These are phyloP conservation scores for Pseudogymnoascus sp. DNA, from an alignment of 2,329 filamentous ascomycete species.

Conservation along the genomic window DNA sequence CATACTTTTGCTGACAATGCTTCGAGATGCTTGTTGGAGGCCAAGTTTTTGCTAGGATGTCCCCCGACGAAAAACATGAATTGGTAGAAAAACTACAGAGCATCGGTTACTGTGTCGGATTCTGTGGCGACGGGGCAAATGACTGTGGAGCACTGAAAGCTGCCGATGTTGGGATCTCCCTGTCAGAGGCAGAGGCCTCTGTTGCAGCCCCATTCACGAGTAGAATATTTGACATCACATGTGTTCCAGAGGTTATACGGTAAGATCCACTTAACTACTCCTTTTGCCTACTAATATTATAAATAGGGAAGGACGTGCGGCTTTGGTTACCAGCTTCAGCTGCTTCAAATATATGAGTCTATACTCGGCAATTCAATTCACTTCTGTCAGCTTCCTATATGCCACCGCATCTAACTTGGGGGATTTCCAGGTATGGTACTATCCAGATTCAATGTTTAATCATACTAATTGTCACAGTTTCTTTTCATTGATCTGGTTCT, in stretches of 20 bases:
- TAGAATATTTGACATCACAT: conserved; percentile 90
- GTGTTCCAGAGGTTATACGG: conserved; percentile 86
- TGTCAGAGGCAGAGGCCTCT: conserved; percentile 94
- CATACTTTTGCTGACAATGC: conserved; percentile 12
- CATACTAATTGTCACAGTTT: conserved; percentile 45
- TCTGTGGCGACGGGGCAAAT: conserved; percentile 96
- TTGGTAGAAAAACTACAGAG: conserved; percentile 94
- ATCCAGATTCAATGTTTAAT: conserved; percentile 1
- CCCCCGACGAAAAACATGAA: conserved; percentile 96
- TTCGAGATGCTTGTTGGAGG: conserved; percentile 77
- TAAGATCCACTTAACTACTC: conserved; percentile 28
- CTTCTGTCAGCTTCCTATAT: conserved; percentile 92
- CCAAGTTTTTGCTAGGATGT: conserved; percentile 97
- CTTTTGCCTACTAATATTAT: conserved; percentile 12
- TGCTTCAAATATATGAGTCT: conserved; percentile 99
- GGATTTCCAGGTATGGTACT: conserved; percentile 67
- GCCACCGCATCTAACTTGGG: conserved; percentile 88
- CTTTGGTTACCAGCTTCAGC: conserved; percentile 96
- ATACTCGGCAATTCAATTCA: conserved; percentile 99
- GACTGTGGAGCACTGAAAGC: conserved; percentile 96
- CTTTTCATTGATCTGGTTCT: conserved; percentile 89
- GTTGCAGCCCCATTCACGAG: conserved; percentile 98
- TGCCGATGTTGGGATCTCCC: conserved; percentile 91
- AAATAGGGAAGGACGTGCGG: conserved; percentile 74
- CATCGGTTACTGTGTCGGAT: conserved; percentile 90